A percentile compares a stretch with the other conserved stretches of the same genome.
Evolutionary conservation across 1,139 yeast species (phyloP).

Genomic region (Pichia sp.): DNA sequence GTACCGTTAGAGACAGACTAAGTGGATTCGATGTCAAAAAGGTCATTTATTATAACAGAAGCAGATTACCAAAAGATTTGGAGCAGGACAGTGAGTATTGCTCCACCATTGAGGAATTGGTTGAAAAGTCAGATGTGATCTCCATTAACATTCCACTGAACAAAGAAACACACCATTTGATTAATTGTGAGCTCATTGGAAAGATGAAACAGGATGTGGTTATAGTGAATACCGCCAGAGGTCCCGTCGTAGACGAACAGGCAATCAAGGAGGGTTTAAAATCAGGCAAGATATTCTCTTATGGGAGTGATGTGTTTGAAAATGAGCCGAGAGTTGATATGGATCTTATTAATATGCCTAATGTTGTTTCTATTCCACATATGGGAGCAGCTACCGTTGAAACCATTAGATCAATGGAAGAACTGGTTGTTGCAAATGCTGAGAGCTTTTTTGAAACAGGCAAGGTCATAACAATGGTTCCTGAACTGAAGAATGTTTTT

Average conservation of each 20-base stretch:
- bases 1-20: constrained; percentile 60
- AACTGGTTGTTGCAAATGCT: constrained; percentile 38
- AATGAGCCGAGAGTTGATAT: constrained; percentile 63
- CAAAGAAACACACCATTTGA: constrained; percentile 37
- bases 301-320: constrained; percentile 84
- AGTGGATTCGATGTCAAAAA: constrained; percentile 54
- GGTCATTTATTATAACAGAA: constrained; percentile 58
- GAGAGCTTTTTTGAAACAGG: constrained; percentile 43
- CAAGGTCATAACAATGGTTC: constrained; percentile 55
- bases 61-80: constrained; percentile 42
- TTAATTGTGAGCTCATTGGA: constrained; percentile 42
- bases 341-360: constrained; percentile 47
- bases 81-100: constrained; percentile 48
- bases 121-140: constrained; percentile 48
- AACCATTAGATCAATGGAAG: constrained; percentile 48
- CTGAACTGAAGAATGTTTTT: constrained; percentile 33
- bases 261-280: constrained; percentile 54
- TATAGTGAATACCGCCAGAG: constrained; percentile 59
- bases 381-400: constrained; percentile 70
- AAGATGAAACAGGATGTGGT: constrained; percentile 64
- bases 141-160: constrained; percentile 59
- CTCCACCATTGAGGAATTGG: constrained; percentile 44
- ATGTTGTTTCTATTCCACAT: constrained; percentile 66
- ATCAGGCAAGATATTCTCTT: constrained; percentile 61
- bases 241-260: constrained; percentile 45